Base-by-base conservation (phyloP, 2,329 filamentous ascomycete genomes). In the Passalora sequoiae region DNA sequence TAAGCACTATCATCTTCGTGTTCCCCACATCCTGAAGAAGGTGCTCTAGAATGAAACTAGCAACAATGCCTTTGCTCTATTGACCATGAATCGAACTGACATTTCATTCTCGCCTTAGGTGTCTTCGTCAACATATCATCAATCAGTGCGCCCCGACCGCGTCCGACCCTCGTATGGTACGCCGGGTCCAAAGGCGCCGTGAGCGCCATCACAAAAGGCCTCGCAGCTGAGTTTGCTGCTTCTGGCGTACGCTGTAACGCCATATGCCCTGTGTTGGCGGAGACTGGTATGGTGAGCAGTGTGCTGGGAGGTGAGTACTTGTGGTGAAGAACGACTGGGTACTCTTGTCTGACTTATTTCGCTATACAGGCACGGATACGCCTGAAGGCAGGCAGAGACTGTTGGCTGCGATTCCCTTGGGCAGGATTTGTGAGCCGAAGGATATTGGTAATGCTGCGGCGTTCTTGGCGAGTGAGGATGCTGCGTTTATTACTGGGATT, bases 101-200 rank as follows among this genome's bases (percentile, higher is more conserved):
- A n/a, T n/a, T n/a, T n/a, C n/a, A n/a, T n/a, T n/a, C n/a, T n/a
- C n/a, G n/a, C n/a, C n/a, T n/a, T n/a, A n/a, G 58, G 60, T 17
- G 55, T 56, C 19, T 57, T 59, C 28, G 46, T 62, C 19, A 62
- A 61, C 40, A 56, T 61, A 33, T 54, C 50, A 15, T 55, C 51
- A 7, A 60, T 60, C 40, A 54, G 51, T 13, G 58, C 53, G 1
- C 43, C 47, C 3, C 42, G 55, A 3, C 56, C 57, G 3, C 38
- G 59, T 5, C 57, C 59, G 6, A 56, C 56, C 24, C 36, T 61
- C 1, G 58, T 60, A 13, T 62, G 56, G 57, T 62, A 61, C 35
- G 56, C 55, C 4, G 57, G 54, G 6, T 47, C 41, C 6, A 61
- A 60, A 46, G 59, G 54, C 10, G 57, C 57, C 4, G 57, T 61